phyloP scores from a whole-genome alignment of 306 rosid genomes.

The Rosa multiflora region DNA sequence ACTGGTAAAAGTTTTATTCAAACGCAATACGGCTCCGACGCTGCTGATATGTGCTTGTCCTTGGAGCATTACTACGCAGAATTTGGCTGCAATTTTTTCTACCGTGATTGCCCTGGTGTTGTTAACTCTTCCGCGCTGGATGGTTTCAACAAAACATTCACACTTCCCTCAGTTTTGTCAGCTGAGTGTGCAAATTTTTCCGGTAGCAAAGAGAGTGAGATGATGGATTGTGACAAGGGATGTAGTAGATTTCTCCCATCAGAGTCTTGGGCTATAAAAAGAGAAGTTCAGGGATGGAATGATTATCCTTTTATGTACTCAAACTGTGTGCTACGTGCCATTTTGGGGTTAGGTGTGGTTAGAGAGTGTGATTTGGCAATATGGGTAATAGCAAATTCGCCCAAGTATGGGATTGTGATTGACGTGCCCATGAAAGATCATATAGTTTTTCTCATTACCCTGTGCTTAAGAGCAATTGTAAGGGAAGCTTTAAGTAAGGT shows the following conservation, averaged over 20 bases:
- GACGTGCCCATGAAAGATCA: conserved; percentile 63
- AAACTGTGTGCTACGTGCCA: conserved; percentile 32
- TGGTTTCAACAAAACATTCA: conserved; percentile 35
- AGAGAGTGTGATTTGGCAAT: conserved; percentile 30
- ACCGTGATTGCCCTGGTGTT: conserved; percentile 62
- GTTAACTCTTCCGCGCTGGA: conserved; percentile 38
- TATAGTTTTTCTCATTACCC: conserved; percentile 42
- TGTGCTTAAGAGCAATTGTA: conserved; percentile 57
- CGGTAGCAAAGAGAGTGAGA: background rate
- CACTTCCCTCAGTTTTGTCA: conserved; percentile 61
- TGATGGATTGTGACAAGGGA: background rate
- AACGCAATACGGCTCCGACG: conserved; percentile 22
- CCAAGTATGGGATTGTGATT: conserved; percentile 58
- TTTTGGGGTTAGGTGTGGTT: conserved; percentile 30
- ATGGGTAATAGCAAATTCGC: conserved; percentile 72
- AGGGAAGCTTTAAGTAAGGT: conserved; percentile 48
- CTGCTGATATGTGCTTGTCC: conserved; percentile 54
- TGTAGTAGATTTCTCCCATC: conserved; percentile 55
- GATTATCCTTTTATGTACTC: conserved; percentile 50
- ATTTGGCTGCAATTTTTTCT: conserved; percentile 52
- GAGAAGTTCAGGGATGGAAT: conserved; percentile 62
- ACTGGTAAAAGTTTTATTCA: conserved; percentile 17
- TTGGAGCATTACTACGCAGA: conserved; percentile 33
- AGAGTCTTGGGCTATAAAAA: conserved; percentile 39
- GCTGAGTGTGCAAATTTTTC: conserved; percentile 38